Percentiles rank a stretch among this genome's conserved stretches.
These are phyloP conservation scores for Adenanthera pavonina DNA, from an alignment of 306 rosid species.

Conservation along the genomic window DNA sequence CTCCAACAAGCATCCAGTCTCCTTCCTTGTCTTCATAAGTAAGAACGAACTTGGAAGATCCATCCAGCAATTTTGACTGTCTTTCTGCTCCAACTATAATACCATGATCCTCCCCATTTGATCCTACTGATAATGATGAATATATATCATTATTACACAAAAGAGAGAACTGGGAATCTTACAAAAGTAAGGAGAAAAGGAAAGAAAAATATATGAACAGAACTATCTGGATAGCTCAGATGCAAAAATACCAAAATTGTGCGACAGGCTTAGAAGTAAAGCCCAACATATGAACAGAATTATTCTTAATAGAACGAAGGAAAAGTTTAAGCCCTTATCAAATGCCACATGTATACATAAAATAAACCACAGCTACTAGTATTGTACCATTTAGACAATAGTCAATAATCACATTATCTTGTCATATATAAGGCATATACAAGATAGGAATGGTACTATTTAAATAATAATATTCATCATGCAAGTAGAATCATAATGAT, in stretches of 20 bases:
- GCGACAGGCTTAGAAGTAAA: conserved; percentile 1
- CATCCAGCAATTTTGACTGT: conserved; percentile 60
- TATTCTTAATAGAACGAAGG: neutral
- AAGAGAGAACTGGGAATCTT: neutral
- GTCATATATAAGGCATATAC: conserved; percentile 18
- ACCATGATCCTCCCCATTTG: conserved; percentile 47
- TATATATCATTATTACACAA: neutral
- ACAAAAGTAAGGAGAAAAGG: neutral
- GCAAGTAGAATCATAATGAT: conserved; percentile 1
- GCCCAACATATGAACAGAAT: conserved; percentile 11
- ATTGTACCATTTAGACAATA: neutral
- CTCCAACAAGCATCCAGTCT: conserved; percentile 96
- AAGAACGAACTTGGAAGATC: conserved; percentile 69
- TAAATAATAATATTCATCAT: neutral
- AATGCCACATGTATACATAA: neutral
- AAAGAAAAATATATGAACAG: neutral
- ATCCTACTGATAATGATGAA: conserved; percentile 43
- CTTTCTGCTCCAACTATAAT: conserved; percentile 31
- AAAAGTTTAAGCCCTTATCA: neutral
- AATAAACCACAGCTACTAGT: neutral
- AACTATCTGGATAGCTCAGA: neutral
- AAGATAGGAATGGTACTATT: conserved; percentile 6
- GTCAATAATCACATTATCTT: neutral
- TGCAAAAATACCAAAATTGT: neutral
- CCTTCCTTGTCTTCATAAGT: conserved; percentile 86